These are phyloP conservation scores for Fusarium stilboides DNA, from an alignment of 2,329 filamentous ascomycete genomes.

Conservation along the genomic window DNA sequence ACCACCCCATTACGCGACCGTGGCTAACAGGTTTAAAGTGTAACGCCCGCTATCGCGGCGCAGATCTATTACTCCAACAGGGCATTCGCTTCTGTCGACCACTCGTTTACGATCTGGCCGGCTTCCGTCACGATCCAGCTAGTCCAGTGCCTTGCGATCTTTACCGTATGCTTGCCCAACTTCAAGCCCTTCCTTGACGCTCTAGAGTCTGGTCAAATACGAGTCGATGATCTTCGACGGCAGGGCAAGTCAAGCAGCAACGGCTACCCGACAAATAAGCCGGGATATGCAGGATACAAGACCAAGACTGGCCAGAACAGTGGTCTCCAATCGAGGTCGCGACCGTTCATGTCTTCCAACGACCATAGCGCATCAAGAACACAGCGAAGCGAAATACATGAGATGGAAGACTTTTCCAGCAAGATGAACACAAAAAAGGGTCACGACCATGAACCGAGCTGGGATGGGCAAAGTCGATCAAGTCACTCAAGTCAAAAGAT, in stretches of 20 bases:
- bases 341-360: slow-evolving; percentile 5
- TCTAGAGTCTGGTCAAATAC: slow-evolving; percentile 51
- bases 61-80: slow-evolving; percentile 48
- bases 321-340: slow-evolving; percentile 30
- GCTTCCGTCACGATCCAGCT: slow-evolving; percentile 46
- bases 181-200: slow-evolving; percentile 53
- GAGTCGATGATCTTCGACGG: slow-evolving; percentile 49
- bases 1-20: too few species aligned
- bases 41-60: slow-evolving; percentile 49
- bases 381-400: slow-evolving; percentile 31
- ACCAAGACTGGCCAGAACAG: slow-evolving; percentile 41
- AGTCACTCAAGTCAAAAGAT: slow-evolving; percentile 51
- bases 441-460: slow-evolving; percentile 15
- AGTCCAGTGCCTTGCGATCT: slow-evolving; percentile 49
- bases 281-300: slow-evolving; percentile 45
- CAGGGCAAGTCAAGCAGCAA: slow-evolving; percentile 48
- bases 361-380: slow-evolving; percentile 14
- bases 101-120: slow-evolving; percentile 47
- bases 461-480: slow-evolving; percentile 42
- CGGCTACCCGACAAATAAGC: slow-evolving; percentile 42
- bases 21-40: slow-evolving; percentile 34
- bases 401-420: slow-evolving; percentile 35
- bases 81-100: slow-evolving; percentile 43
- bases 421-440: neutral
- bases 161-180: slow-evolving; percentile 50